Evolutionary conservation across 2,329 filamentous ascomycete species (phyloP), one percentile per base, ranked within the genome.

Genomic region (Thelonectria discophora): DNA sequence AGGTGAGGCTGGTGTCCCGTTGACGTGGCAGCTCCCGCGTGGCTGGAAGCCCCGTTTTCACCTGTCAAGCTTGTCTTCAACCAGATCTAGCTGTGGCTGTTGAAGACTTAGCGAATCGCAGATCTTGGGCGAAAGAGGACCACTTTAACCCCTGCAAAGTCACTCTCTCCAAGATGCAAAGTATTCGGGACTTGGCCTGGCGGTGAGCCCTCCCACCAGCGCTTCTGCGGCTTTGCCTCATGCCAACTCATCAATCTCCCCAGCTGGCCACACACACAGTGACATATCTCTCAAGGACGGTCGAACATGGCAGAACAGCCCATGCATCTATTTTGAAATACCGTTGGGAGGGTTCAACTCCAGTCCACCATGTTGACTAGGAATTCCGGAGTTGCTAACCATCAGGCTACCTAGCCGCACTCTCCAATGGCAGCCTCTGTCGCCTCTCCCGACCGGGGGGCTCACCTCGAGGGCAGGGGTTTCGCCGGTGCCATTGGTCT

Each of bases 1-100:
- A 66, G 54, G 65, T 77, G 77, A 79, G 78, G 77, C 78, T 80
- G 72, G 77, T 65, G 69, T 24, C 60, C 52, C 53, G 57, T 69
- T 78, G 79, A 81, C 80, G 80, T 81, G 79, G 78, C 80, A 78
- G 64, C 58, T 69, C 62, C 67, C 67, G 65, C 73, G 73, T 75
- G 72, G 74, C 74, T 75, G 72, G 65, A 64, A 63, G 65, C 62
- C 64, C 65, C 69, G 65, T 58, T 56, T 39, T 61, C 55, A 59
- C 52, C 55, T 61, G 61, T 64, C 55, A 69, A 69, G 64, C 59
- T 67, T 42, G 56, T 47, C 55, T 53, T 59, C 60, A 50, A 51
- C 47, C 57, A 57, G 51, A 53, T 58, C 51, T 52, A 51, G 61
- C 39, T 63, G 68, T 67, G 58, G 53, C 45, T 71, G 68, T 69